These are phyloP conservation scores for Raddia guianensis DNA, from an alignment of 176 grass and related monocot species.

Conservation along the genomic window DNA sequence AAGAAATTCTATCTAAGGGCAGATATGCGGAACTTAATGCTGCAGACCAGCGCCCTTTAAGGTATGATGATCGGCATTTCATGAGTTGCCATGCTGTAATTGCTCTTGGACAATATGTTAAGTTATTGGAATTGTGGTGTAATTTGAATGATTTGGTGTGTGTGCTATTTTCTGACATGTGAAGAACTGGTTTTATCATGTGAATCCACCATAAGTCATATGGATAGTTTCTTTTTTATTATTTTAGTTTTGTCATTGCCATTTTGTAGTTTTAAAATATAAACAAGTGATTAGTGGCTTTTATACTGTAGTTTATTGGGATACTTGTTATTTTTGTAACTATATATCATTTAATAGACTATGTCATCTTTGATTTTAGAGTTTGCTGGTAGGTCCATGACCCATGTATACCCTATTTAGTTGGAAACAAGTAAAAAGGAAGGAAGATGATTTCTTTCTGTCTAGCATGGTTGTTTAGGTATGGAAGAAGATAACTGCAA, in stretches of 20 bases:
- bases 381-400: not conserved
- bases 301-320: constrained; percentile 21
- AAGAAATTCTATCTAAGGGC: constrained; percentile 90
- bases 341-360: constrained; percentile 18
- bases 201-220: constrained; percentile 10
- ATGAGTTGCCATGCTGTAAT: not conserved
- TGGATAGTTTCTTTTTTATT: constrained; percentile 25
- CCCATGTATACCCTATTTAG: constrained; percentile 7
- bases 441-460: not conserved
- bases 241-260: constrained; percentile 30
- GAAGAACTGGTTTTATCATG: constrained; percentile 16
- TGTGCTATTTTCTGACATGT: not conserved
- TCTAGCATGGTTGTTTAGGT: constrained; percentile 23
- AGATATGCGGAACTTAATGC: constrained; percentile 81
- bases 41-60: constrained; percentile 82
- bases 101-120: not conserved
- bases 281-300: constrained; percentile 1
- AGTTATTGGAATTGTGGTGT: constrained; percentile 1
- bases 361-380: constrained; percentile 25
- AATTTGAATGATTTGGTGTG: constrained; percentile 19
- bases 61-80: constrained; percentile 47
- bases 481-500: not conserved
- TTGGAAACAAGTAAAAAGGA: not conserved
- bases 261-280: not conserved
- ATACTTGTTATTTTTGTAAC: not conserved